Percentiles rank a stretch among this genome's conserved stretches.
These are phyloP conservation scores for Clitopilus passeckerianus DNA, from an alignment of 768 basidiomycete genomes.

Conservation along the genomic window DNA sequence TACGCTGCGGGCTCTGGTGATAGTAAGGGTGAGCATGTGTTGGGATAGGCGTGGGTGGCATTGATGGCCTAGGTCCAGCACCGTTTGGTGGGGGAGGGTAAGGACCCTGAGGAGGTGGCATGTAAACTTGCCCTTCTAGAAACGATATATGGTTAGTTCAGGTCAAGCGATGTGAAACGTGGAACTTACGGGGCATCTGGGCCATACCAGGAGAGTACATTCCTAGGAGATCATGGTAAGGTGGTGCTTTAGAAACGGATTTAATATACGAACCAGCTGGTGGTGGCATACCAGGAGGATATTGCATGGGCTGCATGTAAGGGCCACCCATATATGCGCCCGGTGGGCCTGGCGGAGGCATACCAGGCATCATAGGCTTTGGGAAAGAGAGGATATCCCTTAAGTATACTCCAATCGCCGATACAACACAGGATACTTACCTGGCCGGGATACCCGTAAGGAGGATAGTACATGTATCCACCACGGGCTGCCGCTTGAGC, in stretches of 20 bases:
- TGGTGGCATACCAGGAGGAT: slow-evolving; percentile 74
- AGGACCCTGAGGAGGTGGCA: slow-evolving; percentile 71
- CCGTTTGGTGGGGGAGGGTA: slow-evolving; percentile 78
- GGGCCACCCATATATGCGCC: slow-evolving; percentile 75
- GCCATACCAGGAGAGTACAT: slow-evolving; percentile 87
- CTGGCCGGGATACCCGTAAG: slow-evolving; percentile 74
- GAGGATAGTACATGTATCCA: slow-evolving; percentile 73
- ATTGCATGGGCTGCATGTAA: slow-evolving; percentile 84
- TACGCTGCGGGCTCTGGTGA: slow-evolving; percentile 87
- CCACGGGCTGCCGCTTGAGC: slow-evolving; percentile 53
- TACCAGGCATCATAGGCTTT: slow-evolving; percentile 82
- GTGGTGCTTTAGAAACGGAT: slow-evolving; percentile 4
- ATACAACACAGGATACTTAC: slow-evolving; percentile 25
- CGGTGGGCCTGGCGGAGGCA: slow-evolving; percentile 74
- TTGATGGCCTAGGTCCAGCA: slow-evolving; percentile 74
- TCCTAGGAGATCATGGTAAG: slow-evolving; percentile 32
- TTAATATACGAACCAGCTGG: slow-evolving; percentile 54
- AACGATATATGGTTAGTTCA: slow-evolving; percentile 5
- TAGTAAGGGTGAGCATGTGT: slow-evolving; percentile 85
- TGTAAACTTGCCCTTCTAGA: slow-evolving; percentile 69
- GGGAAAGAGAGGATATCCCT: slow-evolving; percentile 4
- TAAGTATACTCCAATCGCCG: background rate
- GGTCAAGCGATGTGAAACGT: background rate
- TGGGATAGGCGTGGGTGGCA: slow-evolving; percentile 90
- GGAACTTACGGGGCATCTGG: slow-evolving; percentile 77